Percentiles rank a stretch among this genome's conserved stretches.
phyloP scores from a whole-genome alignment of 352 stramenopile species.

The Phytophthora hybrid region DNA sequence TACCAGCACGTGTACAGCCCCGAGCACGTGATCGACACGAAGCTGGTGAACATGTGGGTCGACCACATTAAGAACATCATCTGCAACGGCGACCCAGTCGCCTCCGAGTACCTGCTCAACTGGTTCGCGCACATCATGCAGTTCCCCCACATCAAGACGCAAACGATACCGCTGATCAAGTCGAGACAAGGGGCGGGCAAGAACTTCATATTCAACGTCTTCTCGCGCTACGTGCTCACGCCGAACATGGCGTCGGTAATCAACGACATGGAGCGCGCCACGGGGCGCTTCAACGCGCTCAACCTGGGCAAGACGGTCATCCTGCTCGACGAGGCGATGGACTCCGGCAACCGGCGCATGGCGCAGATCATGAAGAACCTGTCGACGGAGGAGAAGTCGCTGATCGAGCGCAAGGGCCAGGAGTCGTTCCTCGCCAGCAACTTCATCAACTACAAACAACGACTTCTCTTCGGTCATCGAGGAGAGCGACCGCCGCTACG shows the following conservation, averaged over 20 bases:
- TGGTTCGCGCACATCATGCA: not conserved
- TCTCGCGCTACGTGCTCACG: not conserved
- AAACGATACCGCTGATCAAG: not conserved
- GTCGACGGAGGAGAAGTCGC: not conserved
- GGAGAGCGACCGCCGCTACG: not conserved
- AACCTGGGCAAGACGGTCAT: not conserved
- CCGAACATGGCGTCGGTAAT: not conserved
- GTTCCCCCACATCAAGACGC: not conserved
- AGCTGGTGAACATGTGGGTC: not conserved
- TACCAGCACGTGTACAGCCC: not conserved
- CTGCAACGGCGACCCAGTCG: not conserved
- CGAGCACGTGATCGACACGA: not conserved
- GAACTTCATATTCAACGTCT: slow-evolving; percentile 6
- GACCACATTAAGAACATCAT: not conserved
- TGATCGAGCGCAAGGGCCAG: not conserved
- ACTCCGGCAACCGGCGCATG: not conserved
- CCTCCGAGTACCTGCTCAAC: not conserved
- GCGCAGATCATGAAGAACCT: not conserved
- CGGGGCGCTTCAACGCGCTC: not conserved
- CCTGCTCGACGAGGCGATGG: not conserved
- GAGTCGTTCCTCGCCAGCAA: not conserved
- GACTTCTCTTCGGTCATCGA: not conserved
- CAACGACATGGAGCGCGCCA: not conserved
- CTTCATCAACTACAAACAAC: slow-evolving; percentile 1
- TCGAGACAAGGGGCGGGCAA: not conserved